A percentile compares a stretch with the other conserved stretches of the same genome.
phyloP scores from a whole-genome alignment of 257 asterid species.

The Verbena officinalis region DNA sequence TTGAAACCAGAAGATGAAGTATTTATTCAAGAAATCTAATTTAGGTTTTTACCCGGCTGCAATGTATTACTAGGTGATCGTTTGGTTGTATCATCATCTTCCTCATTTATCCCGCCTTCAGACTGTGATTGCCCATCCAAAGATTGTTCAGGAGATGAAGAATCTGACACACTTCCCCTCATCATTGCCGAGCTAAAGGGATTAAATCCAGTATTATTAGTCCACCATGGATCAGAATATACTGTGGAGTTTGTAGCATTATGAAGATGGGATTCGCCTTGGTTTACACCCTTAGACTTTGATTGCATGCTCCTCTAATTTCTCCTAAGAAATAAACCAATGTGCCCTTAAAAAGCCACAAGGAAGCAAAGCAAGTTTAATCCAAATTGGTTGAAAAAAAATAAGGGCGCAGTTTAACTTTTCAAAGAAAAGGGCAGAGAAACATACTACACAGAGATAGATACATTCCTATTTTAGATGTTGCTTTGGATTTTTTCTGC shows the following conservation, averaged over 20 bases:
- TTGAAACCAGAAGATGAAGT: background rate
- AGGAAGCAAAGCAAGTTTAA: constrained; percentile 24
- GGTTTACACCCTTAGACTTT: constrained; percentile 47
- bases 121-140: constrained; percentile 71
- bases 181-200: constrained; percentile 49
- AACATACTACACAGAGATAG: background rate
- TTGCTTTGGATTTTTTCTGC: background rate
- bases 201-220: constrained; percentile 39
- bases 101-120: constrained; percentile 59
- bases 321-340: constrained; percentile 24
- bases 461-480: background rate
- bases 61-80: constrained; percentile 46
- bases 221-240: constrained; percentile 64
- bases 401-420: background rate
- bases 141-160: constrained; percentile 74
- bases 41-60: constrained; percentile 46
- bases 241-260: constrained; percentile 40
- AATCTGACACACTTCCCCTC: constrained; percentile 63
- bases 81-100: constrained; percentile 55
- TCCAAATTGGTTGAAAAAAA: background rate
- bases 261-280: constrained; percentile 41
- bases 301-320: constrained; percentile 59
- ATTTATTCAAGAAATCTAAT: constrained; percentile 1
- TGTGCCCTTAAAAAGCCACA: constrained; percentile 28
- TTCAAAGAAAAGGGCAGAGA: background rate